phyloP scores from a whole-genome alignment of 1,284 basidiomycete genomes.

The Leucoagaricus sp. region DNA sequence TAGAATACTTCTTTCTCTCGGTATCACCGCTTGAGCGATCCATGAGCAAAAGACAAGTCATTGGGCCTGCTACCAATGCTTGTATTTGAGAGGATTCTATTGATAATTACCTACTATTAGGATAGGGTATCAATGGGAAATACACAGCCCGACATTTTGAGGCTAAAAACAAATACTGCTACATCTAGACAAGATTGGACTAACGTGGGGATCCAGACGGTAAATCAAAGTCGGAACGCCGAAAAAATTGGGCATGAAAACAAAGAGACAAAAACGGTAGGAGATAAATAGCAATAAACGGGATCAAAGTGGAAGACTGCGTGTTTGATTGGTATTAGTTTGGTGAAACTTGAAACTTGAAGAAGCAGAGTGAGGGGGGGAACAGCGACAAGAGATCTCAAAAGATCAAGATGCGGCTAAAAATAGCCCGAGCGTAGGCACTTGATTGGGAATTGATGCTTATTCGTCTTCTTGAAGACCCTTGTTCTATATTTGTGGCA shows the following conservation, averaged over 20 bases:
- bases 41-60: not conserved
- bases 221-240: not conserved
- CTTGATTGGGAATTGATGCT: constrained; percentile 4
- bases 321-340: constrained; percentile 6
- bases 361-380: not conserved
- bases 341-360: constrained; percentile 4
- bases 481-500: constrained; percentile 1
- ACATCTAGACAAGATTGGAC: constrained; percentile 3
- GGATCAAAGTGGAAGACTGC: not conserved
- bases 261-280: not conserved
- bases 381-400: not conserved
- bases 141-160: constrained; percentile 2
- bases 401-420: not conserved
- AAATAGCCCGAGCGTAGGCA: not conserved
- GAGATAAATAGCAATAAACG: constrained; percentile 8
- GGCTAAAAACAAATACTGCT: constrained; percentile 3
- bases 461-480: not conserved
- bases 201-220: not conserved
- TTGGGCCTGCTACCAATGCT: constrained; percentile 8
- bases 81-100: not conserved
- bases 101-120: not conserved
- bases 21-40: not conserved
- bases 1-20: not conserved
- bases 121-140: constrained; percentile 8
- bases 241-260: not conserved